These are phyloP conservation scores for Paramecium sonneborni DNA, from an alignment of 73 alveolate genomes.

Conservation along the genomic window DNA sequence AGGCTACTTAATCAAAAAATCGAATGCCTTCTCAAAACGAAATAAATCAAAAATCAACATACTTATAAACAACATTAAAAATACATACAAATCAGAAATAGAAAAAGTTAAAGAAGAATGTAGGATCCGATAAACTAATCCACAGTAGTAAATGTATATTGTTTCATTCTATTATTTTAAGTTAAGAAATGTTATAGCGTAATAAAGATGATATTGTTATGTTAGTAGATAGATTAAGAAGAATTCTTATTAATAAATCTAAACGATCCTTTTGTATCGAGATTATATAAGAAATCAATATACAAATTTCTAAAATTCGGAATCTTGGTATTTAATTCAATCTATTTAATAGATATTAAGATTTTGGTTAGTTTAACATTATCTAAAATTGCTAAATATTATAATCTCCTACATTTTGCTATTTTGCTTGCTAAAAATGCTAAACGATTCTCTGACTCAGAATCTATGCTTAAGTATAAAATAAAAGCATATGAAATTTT, in stretches of 20 bases:
- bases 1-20: neutral
- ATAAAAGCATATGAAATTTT: neutral
- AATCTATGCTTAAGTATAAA: neutral
- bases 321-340: neutral
- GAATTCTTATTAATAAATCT: neutral
- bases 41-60: neutral
- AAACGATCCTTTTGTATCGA: neutral
- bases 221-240: neutral
- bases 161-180: neutral
- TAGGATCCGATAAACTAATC: neutral
- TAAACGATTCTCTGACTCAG: constrained; percentile 31
- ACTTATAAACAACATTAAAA: neutral
- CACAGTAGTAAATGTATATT: neutral
- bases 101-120: neutral
- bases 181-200: neutral
- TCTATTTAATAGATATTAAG: neutral
- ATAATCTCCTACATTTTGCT: neutral
- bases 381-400: constrained; percentile 11
- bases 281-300: neutral
- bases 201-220: neutral
- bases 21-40: neutral
- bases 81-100: neutral
- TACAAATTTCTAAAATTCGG: neutral
- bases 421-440: constrained; percentile 42
- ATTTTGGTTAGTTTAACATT: neutral